Evolutionary conservation across 495 filamentous ascomycete genomes (phyloP), one percentile per base, ranked within the genome.

Genomic region (Podospora appendiculata): DNA sequence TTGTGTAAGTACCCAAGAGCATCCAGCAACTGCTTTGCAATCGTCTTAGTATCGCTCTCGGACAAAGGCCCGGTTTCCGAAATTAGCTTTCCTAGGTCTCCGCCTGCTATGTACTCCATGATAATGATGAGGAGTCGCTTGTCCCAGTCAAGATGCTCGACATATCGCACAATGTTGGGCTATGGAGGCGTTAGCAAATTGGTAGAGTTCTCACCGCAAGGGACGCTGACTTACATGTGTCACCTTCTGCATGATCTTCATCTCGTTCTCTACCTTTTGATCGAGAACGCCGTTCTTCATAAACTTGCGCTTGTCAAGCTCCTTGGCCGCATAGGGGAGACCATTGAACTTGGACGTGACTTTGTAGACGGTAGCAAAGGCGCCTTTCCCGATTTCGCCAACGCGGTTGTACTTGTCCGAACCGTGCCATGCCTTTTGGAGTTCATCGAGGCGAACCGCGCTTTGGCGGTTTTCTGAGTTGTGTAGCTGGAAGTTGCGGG

Each of bases 351-450:
- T 89, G 33, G 82, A 82, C 1, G 92, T 87, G 13, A 94, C 74
- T 65, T 88, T 87, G 64, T 94, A 89, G 0, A 98, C 93, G 0
- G 81, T 88, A 36, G 93, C 94, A 70, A 97, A 97, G 4, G 94
- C 90, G 8, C 93, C 93, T 61, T 90, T 89, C 17, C 94, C 93
- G 49, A 98, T 86, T 38, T 81, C 75, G 25, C 82, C 81, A 8
- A 87, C 78, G 3, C 89, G 80, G 60, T 93, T 94, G 68, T 96
- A 98, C 53, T 80, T 84, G 3, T 80, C 68, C 2, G 87, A 86
- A 12, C 91, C 93, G 50, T 81, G 79, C 93, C 91, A 97, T 48
- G 87, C 72, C 33, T 61, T 66, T 10, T 67, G 67, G 11, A 71
- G 48, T 9, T 60, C 67, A 17, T 64, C 62, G 0, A 41, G 34